A percentile compares a stretch with the other conserved stretches of the same genome.
phyloP scores from a whole-genome alignment of 2,329 filamentous ascomycete genomes.

The Parafenestella ontariensis region DNA sequence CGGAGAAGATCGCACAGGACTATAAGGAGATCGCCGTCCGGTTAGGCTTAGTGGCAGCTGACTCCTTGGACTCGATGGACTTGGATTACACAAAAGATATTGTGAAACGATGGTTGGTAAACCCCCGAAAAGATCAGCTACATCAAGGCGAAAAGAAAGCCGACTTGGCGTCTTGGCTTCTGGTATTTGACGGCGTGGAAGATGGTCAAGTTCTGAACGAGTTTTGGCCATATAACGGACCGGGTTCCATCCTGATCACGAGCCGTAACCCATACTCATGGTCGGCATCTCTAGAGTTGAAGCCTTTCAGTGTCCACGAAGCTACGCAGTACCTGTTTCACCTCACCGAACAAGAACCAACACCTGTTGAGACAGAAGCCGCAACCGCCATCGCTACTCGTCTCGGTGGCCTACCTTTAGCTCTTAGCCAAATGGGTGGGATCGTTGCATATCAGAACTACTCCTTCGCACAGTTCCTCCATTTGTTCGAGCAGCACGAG shows the following conservation, averaged over 20 bases:
- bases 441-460: conserved; percentile 6
- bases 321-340: conserved; percentile 4
- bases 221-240: conserved; percentile 13
- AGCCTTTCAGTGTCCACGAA: not conserved
- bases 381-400: not conserved
- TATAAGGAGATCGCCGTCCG: conserved; percentile 7
- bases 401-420: conserved; percentile 18
- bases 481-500: not conserved
- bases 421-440: conserved; percentile 17
- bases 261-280: conserved; percentile 11
- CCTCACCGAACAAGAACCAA: not conserved
- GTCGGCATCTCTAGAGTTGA: conserved; percentile 2
- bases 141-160: not conserved
- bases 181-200: conserved; percentile 17
- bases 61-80: conserved; percentile 14
- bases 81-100: conserved; percentile 1
- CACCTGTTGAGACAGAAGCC: not conserved
- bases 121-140: conserved; percentile 13
- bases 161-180: conserved; percentile 13
- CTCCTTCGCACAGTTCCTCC: conserved; percentile 7
- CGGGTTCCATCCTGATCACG: conserved; percentile 18
- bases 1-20: conserved; percentile 7
- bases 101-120: conserved; percentile 13
- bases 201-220: conserved; percentile 4
- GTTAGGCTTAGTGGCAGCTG: conserved; percentile 5